Percentiles rank a stretch among this genome's conserved stretches.
phyloP scores from a whole-genome alignment of 2,329 filamentous ascomycete genomes.

The Aspergillus phoenicis region DNA sequence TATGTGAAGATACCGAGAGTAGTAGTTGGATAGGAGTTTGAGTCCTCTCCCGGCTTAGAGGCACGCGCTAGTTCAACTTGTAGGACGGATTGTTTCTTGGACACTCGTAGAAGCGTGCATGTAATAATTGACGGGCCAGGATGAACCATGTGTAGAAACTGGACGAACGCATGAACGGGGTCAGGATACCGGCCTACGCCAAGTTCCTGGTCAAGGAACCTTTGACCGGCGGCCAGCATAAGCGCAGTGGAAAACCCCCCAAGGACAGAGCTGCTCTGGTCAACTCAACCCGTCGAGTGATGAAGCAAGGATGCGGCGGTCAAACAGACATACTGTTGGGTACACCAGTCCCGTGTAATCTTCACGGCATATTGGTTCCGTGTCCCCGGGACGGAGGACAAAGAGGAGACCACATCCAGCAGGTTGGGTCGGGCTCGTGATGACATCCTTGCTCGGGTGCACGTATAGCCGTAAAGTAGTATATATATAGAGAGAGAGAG shows the following conservation, averaged over 20 bases:
- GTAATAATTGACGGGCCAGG: conserved; percentile 20
- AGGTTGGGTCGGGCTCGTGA: conserved; percentile 8
- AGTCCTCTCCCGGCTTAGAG: not conserved
- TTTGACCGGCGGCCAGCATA: conserved; percentile 21
- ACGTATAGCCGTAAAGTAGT: not conserved
- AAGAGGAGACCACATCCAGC: conserved; percentile 20
- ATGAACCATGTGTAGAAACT: conserved; percentile 23
- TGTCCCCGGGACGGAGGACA: conserved; percentile 15
- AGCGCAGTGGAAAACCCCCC: conserved; percentile 25
- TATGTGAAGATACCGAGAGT: conserved; percentile 22
- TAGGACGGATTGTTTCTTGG: conserved; percentile 23
- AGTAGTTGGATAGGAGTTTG: not conserved
- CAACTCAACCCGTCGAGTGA: conserved; percentile 8
- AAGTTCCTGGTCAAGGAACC: conserved; percentile 18
- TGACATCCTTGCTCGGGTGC: conserved; percentile 11
- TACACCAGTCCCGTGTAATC: conserved; percentile 25
- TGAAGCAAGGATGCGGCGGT: not conserved
- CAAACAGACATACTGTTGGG: conserved; percentile 24
- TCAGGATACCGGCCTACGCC: conserved; percentile 19
- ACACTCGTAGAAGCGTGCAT: conserved; percentile 19
- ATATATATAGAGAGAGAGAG: too few relatives aligned
- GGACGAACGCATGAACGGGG: conserved; percentile 24
- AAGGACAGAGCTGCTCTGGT: conserved; percentile 25
- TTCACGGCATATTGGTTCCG: conserved; percentile 18
- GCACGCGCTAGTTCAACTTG: conserved; percentile 17